These are phyloP conservation scores for Arthrobotrys conoides DNA, from an alignment of 2,329 filamentous ascomycete species.

Conservation along the genomic window DNA sequence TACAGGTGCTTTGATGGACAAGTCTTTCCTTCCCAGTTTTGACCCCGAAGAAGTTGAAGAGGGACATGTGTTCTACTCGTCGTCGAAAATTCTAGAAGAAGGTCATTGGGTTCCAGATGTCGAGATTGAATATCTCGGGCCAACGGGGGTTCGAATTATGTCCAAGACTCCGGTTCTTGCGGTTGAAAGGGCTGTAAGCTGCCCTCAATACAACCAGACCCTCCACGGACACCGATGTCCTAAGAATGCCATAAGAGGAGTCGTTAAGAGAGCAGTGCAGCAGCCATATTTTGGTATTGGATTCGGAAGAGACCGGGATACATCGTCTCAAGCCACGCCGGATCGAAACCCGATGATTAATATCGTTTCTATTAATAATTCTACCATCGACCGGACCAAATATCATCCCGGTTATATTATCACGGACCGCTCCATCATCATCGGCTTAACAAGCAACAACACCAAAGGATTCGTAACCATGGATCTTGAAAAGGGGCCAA, in stretches of 20 bases:
- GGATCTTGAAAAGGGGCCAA: constrained; percentile 19
- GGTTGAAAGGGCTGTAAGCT: constrained; percentile 8
- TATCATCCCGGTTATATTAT: constrained; percentile 40
- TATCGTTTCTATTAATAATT: constrained; percentile 37
- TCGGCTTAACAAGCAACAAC: constrained; percentile 28
- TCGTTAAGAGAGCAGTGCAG: constrained; percentile 16
- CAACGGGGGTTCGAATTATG: constrained; percentile 9
- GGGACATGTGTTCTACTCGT: constrained; percentile 36
- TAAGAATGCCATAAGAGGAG: background rate
- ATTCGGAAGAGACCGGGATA: constrained; percentile 18
- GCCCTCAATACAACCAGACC: constrained; percentile 19
- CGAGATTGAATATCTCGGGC: constrained; percentile 32
- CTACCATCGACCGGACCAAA: constrained; percentile 18
- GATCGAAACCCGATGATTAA: constrained; percentile 36
- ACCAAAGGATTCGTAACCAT: constrained; percentile 26
- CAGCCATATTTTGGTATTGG: constrained; percentile 32
- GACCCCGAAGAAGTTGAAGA: constrained; percentile 1
- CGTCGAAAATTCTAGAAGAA: constrained; percentile 26
- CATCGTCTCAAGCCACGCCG: constrained; percentile 26
- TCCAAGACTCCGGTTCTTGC: constrained; percentile 31
- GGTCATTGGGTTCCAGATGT: constrained; percentile 25
- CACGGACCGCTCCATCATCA: constrained; percentile 2
- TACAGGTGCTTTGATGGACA: constrained; percentile 26
- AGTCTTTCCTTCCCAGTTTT: constrained; percentile 27
- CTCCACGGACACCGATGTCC: constrained; percentile 20